phyloP scores from a whole-genome alignment of 192 early-diverging fungal species.

The Umbelopsis sp. region DNA sequence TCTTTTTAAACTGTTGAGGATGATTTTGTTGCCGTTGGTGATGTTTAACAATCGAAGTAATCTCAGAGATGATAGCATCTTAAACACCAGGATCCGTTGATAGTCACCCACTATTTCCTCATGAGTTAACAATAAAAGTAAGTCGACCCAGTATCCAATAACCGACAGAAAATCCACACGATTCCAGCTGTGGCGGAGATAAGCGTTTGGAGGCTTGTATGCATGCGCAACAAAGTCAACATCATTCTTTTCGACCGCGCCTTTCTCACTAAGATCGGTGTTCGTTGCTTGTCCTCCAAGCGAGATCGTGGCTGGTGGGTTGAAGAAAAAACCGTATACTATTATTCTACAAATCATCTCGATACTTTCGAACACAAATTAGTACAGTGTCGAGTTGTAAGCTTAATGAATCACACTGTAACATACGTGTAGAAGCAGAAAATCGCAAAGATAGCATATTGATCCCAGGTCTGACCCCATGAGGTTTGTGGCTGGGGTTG shows the following conservation, averaged over 20 bases:
- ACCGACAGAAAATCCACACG: conserved; percentile 61
- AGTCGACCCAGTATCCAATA: conserved; percentile 58
- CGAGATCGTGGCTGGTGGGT: conserved; percentile 6
- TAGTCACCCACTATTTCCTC: conserved; percentile 40
- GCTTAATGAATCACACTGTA: background rate
- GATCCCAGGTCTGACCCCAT: conserved; percentile 52
- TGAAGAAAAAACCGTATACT: conserved; percentile 36
- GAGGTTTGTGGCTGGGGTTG: conserved; percentile 26
- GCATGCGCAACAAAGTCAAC: background rate
- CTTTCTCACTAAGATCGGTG: conserved; percentile 27
- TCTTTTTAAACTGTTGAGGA: conserved; percentile 60
- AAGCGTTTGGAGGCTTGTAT: conserved; percentile 39
- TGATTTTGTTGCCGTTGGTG: conserved; percentile 55
- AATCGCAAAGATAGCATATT: conserved; percentile 50
- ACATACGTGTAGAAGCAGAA: conserved; percentile 59
- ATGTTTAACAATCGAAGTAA: conserved; percentile 56
- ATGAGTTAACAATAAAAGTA: conserved; percentile 38
- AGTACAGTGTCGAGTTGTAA: background rate
- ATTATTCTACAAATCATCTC: conserved; percentile 18
- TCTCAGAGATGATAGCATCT: conserved; percentile 53
- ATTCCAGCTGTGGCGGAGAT: conserved; percentile 65
- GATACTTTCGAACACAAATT: background rate
- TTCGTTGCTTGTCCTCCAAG: conserved; percentile 25
- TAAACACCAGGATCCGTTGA: conserved; percentile 50
- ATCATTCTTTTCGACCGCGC: conserved; percentile 10